Evolutionary conservation across 192 early-diverging fungal genomes (phyloP).

Genomic region (Geranomyces michiganensis): DNA sequence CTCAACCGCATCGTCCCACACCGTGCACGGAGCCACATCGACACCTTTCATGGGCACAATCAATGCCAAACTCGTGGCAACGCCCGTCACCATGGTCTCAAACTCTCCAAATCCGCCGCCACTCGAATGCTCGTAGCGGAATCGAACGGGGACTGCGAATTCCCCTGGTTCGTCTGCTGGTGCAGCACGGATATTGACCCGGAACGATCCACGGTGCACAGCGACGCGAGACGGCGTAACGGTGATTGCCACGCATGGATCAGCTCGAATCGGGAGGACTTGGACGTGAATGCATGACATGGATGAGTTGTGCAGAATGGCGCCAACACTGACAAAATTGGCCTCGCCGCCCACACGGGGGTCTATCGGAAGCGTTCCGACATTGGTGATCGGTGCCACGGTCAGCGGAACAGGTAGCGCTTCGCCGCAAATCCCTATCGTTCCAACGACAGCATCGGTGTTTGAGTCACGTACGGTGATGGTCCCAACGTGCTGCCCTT

Average conservation of each 20-base stretch:
- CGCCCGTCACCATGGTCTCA: background rate
- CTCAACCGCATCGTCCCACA: background rate
- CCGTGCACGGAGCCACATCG: background rate
- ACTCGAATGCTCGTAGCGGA: background rate
- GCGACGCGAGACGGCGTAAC: background rate
- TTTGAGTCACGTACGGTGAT: too few species aligned
- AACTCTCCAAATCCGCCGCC: background rate
- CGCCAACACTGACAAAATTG: background rate
- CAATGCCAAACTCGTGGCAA: background rate
- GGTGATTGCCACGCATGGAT: background rate
- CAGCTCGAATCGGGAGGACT: background rate
- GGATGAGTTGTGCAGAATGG: background rate
- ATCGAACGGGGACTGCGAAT: background rate
- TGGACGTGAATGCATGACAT: constrained; percentile 1
- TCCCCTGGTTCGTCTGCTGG: background rate
- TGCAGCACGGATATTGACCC: background rate
- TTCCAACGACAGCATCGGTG: too few species aligned
- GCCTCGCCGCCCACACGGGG: background rate
- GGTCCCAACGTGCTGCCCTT: too few species aligned
- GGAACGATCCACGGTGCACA: constrained; percentile 4
- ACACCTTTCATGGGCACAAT: background rate
- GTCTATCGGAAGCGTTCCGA: background rate
- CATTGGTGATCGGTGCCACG: background rate
- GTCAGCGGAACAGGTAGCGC: background rate
- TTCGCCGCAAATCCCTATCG: background rate